A percentile compares a stretch with the other conserved stretches of the same genome.
Evolutionary conservation across 495 filamentous ascomycete species (phyloP).

Genomic region (Evansstolkia leycettana): DNA sequence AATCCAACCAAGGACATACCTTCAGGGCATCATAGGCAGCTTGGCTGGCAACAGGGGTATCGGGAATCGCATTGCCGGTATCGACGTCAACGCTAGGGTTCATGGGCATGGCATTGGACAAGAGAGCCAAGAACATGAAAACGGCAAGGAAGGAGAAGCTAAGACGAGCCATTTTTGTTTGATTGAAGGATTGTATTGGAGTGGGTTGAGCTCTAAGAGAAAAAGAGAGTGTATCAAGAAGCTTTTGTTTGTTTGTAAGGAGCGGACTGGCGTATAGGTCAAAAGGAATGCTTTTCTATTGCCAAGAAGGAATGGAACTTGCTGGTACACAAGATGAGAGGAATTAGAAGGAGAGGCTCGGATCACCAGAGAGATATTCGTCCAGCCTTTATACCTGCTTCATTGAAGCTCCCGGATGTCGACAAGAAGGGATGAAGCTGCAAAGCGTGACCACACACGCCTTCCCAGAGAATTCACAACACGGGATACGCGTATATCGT

Average conservation of each 20-base stretch:
- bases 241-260: constrained; percentile 1
- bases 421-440: too few relatives aligned
- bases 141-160: constrained; percentile 20
- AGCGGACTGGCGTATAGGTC: constrained; percentile 3
- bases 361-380: too few relatives aligned
- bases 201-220: constrained; percentile 3
- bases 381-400: too few relatives aligned
- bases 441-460: too few relatives aligned
- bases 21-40: constrained; percentile 7
- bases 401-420: too few relatives aligned
- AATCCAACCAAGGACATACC: constrained; percentile 6
- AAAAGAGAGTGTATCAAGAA: too few relatives aligned
- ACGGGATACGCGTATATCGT: too few relatives aligned
- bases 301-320: not conserved
- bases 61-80: constrained; percentile 1
- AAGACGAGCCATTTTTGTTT: constrained; percentile 25
- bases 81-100: constrained; percentile 3
- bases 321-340: too few relatives aligned
- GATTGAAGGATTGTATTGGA: constrained; percentile 1
- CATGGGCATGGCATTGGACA: constrained; percentile 20
- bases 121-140: constrained; percentile 19
- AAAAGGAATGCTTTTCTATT: not conserved
- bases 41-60: constrained; percentile 5
- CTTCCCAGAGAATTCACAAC: too few relatives aligned
- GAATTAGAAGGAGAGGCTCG: too few relatives aligned